Evolutionary conservation across 345 rosid species (phyloP), one percentile per base, ranked within the genome.

Genomic region (Sonneratia caseolaris): DNA sequence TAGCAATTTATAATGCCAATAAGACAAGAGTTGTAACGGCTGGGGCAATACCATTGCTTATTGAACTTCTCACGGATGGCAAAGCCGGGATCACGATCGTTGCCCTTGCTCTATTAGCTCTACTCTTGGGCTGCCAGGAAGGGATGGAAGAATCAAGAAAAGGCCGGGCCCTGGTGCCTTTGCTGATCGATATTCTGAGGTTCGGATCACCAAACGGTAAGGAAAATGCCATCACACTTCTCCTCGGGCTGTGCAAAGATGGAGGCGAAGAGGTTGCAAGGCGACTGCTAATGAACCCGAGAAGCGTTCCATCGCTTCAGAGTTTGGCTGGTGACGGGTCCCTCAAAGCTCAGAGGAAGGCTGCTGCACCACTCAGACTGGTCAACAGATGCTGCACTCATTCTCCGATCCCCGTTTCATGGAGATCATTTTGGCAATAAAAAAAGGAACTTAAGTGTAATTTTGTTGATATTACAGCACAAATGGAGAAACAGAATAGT

Each of bases 141-240:
- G 94, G 91, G 66, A 72, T 82, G 77, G 82, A 83, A 76, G 84
- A 84, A 70, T 76, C 85, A 19, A 81, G 79, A 70, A 80, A 81
- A 64, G 80, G 81, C 64, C 78, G 79, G 70, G 79, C 77, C 68
- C 75, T 89, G 73, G 84, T 89, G 70, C 91, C 87, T 40, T 84
- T 86, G 64, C 86, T 87, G 4, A 76, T 84, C 36, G 91, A 89
- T 82, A 84, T 89, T 36, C 27, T 89, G 70, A 79, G 93, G 70
- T 85, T 85, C 27, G 93, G 91, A n/a, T 89, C 91, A 5, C 79
- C 79, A 35, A 85, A 85, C 75, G 91, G 94, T 48, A 89, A 87
- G 70, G 89, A 86, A 71, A 84, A 79, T 71, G 82, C 89, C 0
- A 81, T 89, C 53, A 86, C 88, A 37, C 86, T 89, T 21, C 74